Percentiles rank a stretch among this genome's conserved stretches.
Conservation (phyloP, 352 stramenopile genomes). For the Phytophthora pistaciae region DNA sequence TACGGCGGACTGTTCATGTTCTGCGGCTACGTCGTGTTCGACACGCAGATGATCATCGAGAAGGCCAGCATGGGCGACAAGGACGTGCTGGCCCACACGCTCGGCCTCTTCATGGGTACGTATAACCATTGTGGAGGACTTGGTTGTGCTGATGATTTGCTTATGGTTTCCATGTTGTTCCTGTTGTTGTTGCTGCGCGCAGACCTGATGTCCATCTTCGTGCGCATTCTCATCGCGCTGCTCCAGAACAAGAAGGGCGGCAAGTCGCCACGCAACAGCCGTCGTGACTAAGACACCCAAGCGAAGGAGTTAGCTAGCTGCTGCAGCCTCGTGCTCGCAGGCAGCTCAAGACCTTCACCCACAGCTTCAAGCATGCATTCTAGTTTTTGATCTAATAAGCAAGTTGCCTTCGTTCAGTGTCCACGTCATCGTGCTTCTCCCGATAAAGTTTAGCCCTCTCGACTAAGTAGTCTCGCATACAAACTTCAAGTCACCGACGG, state of each 20-base stretch:
- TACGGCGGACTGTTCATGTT: slow-evolving; percentile 90
- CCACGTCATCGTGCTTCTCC: slow-evolving; percentile 26
- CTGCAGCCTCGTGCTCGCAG: not conserved
- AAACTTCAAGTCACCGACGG: not conserved
- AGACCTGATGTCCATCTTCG: slow-evolving; percentile 92
- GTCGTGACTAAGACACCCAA: slow-evolving; percentile 34
- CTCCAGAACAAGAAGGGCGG: slow-evolving; percentile 68
- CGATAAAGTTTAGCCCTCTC: not conserved
- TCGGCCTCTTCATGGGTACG: slow-evolving; percentile 89
- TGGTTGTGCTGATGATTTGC: slow-evolving; percentile 3
- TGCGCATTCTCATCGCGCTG: slow-evolving; percentile 87
- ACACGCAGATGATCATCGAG: slow-evolving; percentile 94
- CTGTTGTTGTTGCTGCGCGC: slow-evolving; percentile 5
- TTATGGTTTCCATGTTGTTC: slow-evolving; percentile 6
- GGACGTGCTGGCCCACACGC: slow-evolving; percentile 85
- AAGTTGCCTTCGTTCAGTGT: slow-evolving; percentile 1
- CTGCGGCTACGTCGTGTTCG: slow-evolving; percentile 90
- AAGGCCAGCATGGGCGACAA: slow-evolving; percentile 84
- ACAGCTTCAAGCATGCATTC: slow-evolving; percentile 28
- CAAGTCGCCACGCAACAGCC: slow-evolving; percentile 49
- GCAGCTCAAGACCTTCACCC: slow-evolving; percentile 11
- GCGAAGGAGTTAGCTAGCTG: not conserved
- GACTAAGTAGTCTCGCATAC: not conserved
- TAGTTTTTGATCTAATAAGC: slow-evolving; percentile 16
- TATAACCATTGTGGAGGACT: not conserved